These are phyloP conservation scores for Lycium barbarum DNA, from an alignment of 257 asterid species.

Conservation along the genomic window DNA sequence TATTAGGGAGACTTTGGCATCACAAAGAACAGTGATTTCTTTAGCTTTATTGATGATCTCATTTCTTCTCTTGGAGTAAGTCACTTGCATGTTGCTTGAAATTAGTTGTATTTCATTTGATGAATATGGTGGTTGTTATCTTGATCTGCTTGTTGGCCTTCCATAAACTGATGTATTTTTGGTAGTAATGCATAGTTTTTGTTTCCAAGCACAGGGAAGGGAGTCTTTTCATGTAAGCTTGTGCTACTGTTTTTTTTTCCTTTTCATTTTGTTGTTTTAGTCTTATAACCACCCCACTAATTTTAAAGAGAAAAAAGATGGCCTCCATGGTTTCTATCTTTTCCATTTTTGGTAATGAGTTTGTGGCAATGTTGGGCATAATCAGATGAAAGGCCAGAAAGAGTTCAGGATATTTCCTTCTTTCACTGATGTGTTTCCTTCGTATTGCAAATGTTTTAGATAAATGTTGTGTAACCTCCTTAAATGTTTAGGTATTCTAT, in stretches of 20 bases:
- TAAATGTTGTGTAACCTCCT: slow-evolving; percentile 34
- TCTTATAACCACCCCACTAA: not conserved
- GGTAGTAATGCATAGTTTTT: not conserved
- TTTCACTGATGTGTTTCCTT: slow-evolving; percentile 28
- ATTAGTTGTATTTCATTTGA: too few relatives aligned
- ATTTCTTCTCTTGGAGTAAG: too few relatives aligned
- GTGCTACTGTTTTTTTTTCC: not conserved
- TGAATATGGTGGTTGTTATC: not conserved
- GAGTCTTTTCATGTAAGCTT: not conserved
- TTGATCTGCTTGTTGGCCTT: not conserved
- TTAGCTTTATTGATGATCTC: too few relatives aligned
- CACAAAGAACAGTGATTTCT: too few relatives aligned
- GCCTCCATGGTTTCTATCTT: slow-evolving; percentile 20
- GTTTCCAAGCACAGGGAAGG: not conserved
- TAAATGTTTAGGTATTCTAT: slow-evolving; percentile 35
- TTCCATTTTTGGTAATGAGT: slow-evolving; percentile 23
- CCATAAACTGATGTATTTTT: slow-evolving; percentile 14
- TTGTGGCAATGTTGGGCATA: slow-evolving; percentile 6
- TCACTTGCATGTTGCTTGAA: too few relatives aligned
- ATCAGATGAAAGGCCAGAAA: not conserved
- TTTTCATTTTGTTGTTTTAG: not conserved
- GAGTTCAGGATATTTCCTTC: slow-evolving; percentile 24
- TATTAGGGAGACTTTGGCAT: too few relatives aligned
- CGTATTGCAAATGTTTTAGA: not conserved
- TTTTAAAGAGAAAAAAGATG: not conserved